Base-by-base conservation (phyloP, 2,329 filamentous ascomycete species). In the Fusarium paranaense region DNA sequence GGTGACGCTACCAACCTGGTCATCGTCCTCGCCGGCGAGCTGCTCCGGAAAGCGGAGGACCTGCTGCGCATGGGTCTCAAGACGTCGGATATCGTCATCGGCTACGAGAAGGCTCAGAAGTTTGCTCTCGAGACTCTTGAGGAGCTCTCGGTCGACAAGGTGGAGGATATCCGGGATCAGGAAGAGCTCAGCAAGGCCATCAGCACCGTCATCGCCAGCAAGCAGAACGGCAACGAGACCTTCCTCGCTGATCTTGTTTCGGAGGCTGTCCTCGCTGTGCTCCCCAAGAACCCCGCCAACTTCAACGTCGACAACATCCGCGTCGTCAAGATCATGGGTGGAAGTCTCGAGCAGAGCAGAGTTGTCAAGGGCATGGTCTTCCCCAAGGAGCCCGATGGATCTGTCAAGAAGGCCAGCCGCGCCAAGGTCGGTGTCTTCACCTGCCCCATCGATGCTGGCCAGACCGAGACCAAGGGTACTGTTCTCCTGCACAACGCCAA, bases 231-330 rank as follows among this genome's bases (percentile, higher is more conserved):
- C 78, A 95, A 90, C 81, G 97, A 99, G 87, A 94, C 97, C 62
- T 90, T 95, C 80, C 88, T 99, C 64, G 94, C 95, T 70, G 87
- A 92, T 63, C 89, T 98, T 79, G 95, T 99, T 74, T 92, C 97
- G 54, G 95, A 98, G 83, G 91, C 90, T 47, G 90, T 93, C 66
- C 90, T 98, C 66, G 92, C 95, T 52, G 95, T 99, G 22, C 90
- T 99, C 73, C 97, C 97, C 76, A 98, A 98, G 88, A 98, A 98
- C 86, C 94, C 97, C 25, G 86, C 89, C 82, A 95, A 97, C 86
- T 99, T 99, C 90, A 99, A 98, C 85, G 95, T 99, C 75, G 97
- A 99, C 88, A 99, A 99, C 84, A 93, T 99, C 79, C 94, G 97
- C 70, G 97, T 99, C 67, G 97, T 99, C 79, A 99, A 99, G 90